Conservation (phyloP, 176 grass and related monocot species). For the Hordeum marinum region DNA sequence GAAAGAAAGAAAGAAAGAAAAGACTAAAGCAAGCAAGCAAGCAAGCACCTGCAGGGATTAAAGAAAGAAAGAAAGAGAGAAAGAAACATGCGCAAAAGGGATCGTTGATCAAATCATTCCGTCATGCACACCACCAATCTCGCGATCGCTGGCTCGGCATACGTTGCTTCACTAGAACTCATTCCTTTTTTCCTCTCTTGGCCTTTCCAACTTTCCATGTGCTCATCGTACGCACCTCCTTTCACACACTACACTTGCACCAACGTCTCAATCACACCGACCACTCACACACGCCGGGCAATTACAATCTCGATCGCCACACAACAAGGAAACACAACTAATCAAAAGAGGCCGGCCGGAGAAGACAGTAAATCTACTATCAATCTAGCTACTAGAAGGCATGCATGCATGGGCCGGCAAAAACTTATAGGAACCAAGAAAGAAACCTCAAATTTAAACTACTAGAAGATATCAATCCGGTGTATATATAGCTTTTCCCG, state of each 20-base stretch:
- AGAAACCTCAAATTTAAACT: conserved; percentile 26
- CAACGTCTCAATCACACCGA: not conserved
- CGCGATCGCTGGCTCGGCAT: not conserved
- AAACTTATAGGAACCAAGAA: not conserved
- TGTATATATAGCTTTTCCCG: not conserved
- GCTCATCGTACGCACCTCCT: conserved; percentile 51
- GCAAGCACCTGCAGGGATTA: conserved; percentile 28
- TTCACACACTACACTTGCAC: not conserved
- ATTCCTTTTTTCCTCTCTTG: conserved; percentile 42
- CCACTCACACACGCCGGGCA: not conserved
- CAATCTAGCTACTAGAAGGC: not conserved
- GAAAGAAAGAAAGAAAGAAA: not conserved
- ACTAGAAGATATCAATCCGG: conserved; percentile 1
- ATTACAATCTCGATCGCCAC: not conserved
- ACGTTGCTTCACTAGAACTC: conserved; percentile 69
- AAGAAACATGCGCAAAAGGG: conserved; percentile 34
- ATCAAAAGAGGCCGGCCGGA: not conserved
- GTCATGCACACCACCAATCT: not conserved
- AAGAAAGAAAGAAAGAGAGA: conserved; percentile 46
- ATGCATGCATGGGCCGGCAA: not conserved
- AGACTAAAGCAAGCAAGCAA: not conserved
- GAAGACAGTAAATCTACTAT: not conserved
- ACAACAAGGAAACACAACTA: conserved; percentile 3
- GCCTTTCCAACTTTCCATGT: conserved; percentile 75
- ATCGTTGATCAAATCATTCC: conserved; percentile 24